Evolutionary conservation across 352 stramenopile species (phyloP), one percentile per base, ranked within the genome.

Genomic region (Nannochloropsis limnetica): DNA sequence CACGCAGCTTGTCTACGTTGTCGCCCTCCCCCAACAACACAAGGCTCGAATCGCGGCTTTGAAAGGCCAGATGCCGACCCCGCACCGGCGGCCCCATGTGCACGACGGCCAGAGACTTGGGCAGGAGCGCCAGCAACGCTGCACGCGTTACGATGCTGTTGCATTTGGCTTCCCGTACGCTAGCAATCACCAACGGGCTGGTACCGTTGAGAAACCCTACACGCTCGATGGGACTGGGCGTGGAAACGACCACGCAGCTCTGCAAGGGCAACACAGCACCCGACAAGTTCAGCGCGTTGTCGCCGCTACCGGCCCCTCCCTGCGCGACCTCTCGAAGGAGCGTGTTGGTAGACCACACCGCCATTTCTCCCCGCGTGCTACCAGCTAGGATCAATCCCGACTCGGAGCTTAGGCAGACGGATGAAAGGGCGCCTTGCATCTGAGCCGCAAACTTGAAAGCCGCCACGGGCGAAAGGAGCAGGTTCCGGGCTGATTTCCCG

Each of bases 211-310:
- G 61, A 27, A 74, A 22, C 3, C 11, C n/a, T 74, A 74, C 11
- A 8, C 61, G 3, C n/a, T 29, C 61, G 25, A 74, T 74, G n/a
- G n/a, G 61, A 22, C n/a, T 29, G 1, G 61, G 61, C 61, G 11
- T 31, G 25, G n/a, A 14, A 2, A 29, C n/a, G n/a, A 74, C n/a
- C 20, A 17, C 25, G 61, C 61, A 74, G 25, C n/a, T 74, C 25
- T 74, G 61, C n/a, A 74, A 20, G 61, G 61, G 61, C n/a, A 74
- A 74, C n/a, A 29, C 61, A 74, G 61, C 61, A 25, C 61, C 61
- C 15, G 3, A 31, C 61, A 74, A 29, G 61, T 29, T 74, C 61
- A 74, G 61, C 61, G 61, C n/a, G 4, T 29, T 28, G 61, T 74
- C 61, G 22, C 44, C 44, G 11, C 25, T 23, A 49, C 37, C 37